Evolutionary conservation across 73 alveolate species (phyloP), one percentile per base, ranked within the genome.

Genomic region (Stentor roeselii): DNA sequence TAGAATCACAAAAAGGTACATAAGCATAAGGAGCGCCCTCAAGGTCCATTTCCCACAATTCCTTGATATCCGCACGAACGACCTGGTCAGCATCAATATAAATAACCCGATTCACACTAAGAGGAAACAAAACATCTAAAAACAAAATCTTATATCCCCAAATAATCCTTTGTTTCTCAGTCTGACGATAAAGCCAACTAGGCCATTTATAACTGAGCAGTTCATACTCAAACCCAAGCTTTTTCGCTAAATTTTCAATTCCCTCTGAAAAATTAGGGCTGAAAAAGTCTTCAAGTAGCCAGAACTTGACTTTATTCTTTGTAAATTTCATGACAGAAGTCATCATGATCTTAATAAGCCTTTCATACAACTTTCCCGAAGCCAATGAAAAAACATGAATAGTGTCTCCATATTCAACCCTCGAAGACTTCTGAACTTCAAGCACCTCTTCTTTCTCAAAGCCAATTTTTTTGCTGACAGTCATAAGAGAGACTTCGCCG

Each of bases 91-190:
- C 93, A 60, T 90, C 95, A 21, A 90, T 76, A 92, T 78, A 90
- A 74, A 90, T 90, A 77, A 90, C 61, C 82, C 80, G 83, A 50
- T 87, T 75, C 42, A 90, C 84, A 42, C 78, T 83, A 42, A 83
- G 75, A 14, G 93, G 93, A 85, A 90, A 90, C 21, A 86, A 60
- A 75, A 61, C 95, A 38, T 90, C 95, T 37, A 90, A 59, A 90
- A 90, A 90, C 40, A 90, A 86, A 60, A 90, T 90, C 78, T 90
- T 90, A 87, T 90, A 90, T 30, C 91, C 95, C 95, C 95, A 90
- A 31, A 90, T 90, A 31, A 83, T 76, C 61, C 95, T 83, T 85
- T 83, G 90, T 76, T 90, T 90, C 41, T 83, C 91, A n/a, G 50
- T 37, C 58, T 84, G 85, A 21, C 31, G 38, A 40, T 77, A 80